Evolutionary conservation across 2,329 filamentous ascomycete species (phyloP), one percentile per base, ranked within the genome.

Genomic region (Orbilia brochopaga): DNA sequence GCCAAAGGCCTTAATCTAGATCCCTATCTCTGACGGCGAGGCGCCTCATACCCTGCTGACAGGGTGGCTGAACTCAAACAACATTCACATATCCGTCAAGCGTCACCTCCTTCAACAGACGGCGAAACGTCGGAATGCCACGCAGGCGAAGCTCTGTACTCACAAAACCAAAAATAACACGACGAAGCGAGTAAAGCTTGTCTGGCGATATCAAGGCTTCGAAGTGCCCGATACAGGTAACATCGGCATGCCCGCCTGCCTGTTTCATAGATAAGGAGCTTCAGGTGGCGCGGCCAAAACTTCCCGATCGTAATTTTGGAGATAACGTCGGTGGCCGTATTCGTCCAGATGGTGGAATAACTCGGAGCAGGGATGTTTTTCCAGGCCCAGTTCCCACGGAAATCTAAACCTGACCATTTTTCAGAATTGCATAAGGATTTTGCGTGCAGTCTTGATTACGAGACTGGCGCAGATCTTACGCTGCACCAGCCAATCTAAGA

Each of bases 161-260:
- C 48, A 50, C 13, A 6, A 54, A 54, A 15, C 66, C 58, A 64
- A 70, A 69, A 70, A 70, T 70, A 70, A 42, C 23, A 58, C 55
- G 24, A 17, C 32, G 19, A 51, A 17, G 15, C 19, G 50, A 46
- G 23, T 51, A 69, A 51, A 13, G 27, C 50, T 55, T 24, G 30
- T 35, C 24, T 27, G 51, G 30, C 44, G n/a, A 23, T 5, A 23
- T 2, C 44, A 48, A 21, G 44, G 44, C 37, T 42, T 13, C n/a
- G 24, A 30, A 53, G 24, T 55, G 50, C 48, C 57, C 53, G 58
- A 54, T 42, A 54, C 58, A 61, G 58, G 65, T 32, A 55, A 42
- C 42, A 50, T 48, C 24, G 24, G 23, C 51, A 63, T 27, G 40
- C 21, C 27, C 44, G 53, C 48, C 58, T 51, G 51, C 66, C 59